phyloP scores from a whole-genome alignment of 2,329 filamentous ascomycete species.

The Mollisia scopiformis region DNA sequence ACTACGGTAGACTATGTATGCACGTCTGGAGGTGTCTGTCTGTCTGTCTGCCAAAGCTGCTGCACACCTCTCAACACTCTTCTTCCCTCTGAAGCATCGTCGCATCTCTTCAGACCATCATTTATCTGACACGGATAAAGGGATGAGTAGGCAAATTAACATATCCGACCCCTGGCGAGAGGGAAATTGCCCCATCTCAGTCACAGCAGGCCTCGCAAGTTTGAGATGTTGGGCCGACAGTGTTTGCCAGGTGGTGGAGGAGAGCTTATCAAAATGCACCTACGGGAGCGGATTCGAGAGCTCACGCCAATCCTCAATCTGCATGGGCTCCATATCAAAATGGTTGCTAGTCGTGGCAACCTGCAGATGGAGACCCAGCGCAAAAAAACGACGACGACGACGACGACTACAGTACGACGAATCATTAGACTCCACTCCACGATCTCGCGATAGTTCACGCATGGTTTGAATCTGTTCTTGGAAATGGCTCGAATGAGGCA shows the following conservation, averaged over 20 bases:
- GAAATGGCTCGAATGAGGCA: slow-evolving; percentile 13
- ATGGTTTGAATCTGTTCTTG: background rate
- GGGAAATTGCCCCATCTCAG: slow-evolving; percentile 13
- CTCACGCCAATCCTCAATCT: background rate
- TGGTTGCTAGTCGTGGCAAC: background rate
- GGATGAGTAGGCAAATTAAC: slow-evolving; percentile 1
- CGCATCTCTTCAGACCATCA: background rate
- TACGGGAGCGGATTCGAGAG: background rate
- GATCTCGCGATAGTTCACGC: slow-evolving; percentile 3
- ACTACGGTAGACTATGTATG: too few species aligned
- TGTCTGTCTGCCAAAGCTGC: background rate
- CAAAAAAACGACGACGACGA: background rate
- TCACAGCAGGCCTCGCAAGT: slow-evolving; percentile 7
- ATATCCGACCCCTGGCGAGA: slow-evolving; percentile 7
- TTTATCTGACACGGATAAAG: slow-evolving; percentile 1
- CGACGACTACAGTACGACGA: background rate
- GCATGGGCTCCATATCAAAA: background rate
- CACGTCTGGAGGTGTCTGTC: too few species aligned
- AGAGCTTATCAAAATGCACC: background rate
- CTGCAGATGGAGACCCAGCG: background rate
- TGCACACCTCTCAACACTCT: background rate
- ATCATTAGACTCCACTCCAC: background rate
- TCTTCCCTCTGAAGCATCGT: background rate
- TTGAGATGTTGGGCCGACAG: slow-evolving; percentile 5
- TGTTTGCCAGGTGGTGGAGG: background rate